Percentiles rank a stretch among this genome's conserved stretches.
These are phyloP conservation scores for Fusarium irregulare DNA, from an alignment of 2,329 filamentous ascomycete species.

Conservation along the genomic window DNA sequence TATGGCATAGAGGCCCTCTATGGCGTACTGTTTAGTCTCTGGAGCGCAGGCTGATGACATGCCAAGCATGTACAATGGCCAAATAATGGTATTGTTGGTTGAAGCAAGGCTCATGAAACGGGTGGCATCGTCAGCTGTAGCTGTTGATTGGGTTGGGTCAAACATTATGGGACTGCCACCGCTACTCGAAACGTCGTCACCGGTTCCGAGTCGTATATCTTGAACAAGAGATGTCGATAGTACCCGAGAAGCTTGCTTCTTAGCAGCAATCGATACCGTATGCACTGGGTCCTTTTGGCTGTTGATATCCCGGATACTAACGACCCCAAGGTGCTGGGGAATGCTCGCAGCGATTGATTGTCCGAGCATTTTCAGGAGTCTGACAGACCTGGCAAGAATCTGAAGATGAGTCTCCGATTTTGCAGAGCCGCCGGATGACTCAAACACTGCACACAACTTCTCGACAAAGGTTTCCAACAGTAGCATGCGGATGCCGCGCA, in stretches of 20 bases:
- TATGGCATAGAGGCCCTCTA: constrained; percentile 58
- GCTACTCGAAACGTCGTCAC: constrained; percentile 18
- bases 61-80: constrained; percentile 62
- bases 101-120: constrained; percentile 62
- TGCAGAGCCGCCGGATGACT: constrained; percentile 34
- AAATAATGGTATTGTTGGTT: constrained; percentile 61
- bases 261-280: constrained; percentile 45
- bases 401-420: constrained; percentile 50
- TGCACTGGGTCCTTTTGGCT: constrained; percentile 32
- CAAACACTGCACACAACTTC: constrained; percentile 50
- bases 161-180: constrained; percentile 52
- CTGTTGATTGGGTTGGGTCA: constrained; percentile 53
- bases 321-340: constrained; percentile 62
- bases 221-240: constrained; percentile 40
- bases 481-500: constrained; percentile 60
- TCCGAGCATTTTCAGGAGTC: constrained; percentile 54
- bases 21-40: constrained; percentile 57
- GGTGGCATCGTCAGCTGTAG: constrained; percentile 53
- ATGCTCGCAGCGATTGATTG: constrained; percentile 59
- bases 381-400: constrained; percentile 53
- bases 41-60: constrained; percentile 59
- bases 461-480: constrained; percentile 61
- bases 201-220: constrained; percentile 37
- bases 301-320: constrained; percentile 54
- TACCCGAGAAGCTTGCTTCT: constrained; percentile 48